Evolutionary conservation across 1,284 basidiomycete genomes (phyloP).

Genomic region (Moesziomyces sp.): DNA sequence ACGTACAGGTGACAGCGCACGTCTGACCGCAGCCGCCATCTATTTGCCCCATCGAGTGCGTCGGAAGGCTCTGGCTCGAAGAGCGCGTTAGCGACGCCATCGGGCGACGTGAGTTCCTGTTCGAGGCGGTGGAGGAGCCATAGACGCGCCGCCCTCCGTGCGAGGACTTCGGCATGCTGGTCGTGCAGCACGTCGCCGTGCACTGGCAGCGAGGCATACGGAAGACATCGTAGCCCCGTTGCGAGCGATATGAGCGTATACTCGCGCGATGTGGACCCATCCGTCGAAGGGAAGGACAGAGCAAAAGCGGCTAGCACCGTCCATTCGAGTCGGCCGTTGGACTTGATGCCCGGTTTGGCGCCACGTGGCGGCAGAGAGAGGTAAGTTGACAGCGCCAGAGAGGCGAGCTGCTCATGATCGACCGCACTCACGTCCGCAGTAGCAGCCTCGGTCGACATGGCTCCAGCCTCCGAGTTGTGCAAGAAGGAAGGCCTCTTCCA

Average conservation of each 20-base stretch:
- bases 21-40: conserved; percentile 72
- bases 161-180: conserved; percentile 88
- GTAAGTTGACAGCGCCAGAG: conserved; percentile 21
- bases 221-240: conserved; percentile 88
- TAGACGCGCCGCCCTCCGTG: conserved; percentile 79
- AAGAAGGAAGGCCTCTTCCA: not conserved
- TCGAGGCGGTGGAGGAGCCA: conserved; percentile 81
- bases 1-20: conserved; percentile 79
- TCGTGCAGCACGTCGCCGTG: conserved; percentile 88
- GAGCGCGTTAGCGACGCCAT: not conserved
- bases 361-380: conserved; percentile 30
- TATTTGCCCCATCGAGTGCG: conserved; percentile 17
- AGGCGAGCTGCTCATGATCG: conserved; percentile 35
- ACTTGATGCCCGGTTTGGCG: conserved; percentile 42
- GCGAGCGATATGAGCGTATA: conserved; percentile 74
- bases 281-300: conserved; percentile 16
- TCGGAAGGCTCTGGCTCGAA: conserved; percentile 6
- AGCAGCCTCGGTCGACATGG: not conserved
- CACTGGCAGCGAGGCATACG: conserved; percentile 74
- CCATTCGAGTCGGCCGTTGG: conserved; percentile 48
- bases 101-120: conserved; percentile 49
- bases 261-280: not conserved
- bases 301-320: conserved; percentile 51
- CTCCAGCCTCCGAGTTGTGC: too few species aligned
- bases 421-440: not conserved